These are phyloP conservation scores for Trichophyton rubrum DNA, from an alignment of 2,329 filamentous ascomycete species.

Conservation along the genomic window DNA sequence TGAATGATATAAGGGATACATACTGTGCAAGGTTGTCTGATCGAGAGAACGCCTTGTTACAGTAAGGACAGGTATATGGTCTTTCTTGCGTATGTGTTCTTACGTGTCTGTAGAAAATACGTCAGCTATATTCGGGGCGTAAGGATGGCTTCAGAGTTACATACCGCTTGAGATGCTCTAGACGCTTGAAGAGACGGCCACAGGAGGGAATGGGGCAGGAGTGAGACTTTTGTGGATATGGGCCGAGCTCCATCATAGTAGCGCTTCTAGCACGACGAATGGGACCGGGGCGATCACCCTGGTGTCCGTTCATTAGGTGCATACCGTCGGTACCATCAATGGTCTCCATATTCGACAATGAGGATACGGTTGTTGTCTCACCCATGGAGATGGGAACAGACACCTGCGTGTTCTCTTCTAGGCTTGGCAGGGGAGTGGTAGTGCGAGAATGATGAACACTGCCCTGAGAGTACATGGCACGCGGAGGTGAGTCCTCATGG, in stretches of 20 bases:
- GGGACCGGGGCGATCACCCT: constrained; percentile 47
- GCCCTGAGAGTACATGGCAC: constrained; percentile 22
- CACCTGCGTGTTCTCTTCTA: constrained; percentile 68
- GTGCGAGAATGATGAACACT: constrained; percentile 69
- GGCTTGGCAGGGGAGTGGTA: constrained; percentile 73
- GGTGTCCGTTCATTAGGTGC: constrained; percentile 34
- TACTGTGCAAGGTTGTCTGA: constrained; percentile 99
- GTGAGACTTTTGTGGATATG: constrained; percentile 95
- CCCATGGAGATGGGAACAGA: constrained; percentile 52
- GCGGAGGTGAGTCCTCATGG: constrained; percentile 63
- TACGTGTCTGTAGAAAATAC: constrained; percentile 59
- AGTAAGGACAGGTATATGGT: constrained; percentile 93
- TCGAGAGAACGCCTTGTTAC: constrained; percentile 96
- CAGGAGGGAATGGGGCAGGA: constrained; percentile 98
- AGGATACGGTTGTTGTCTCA: constrained; percentile 43
- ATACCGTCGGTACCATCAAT: constrained; percentile 37
- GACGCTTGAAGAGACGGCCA: constrained; percentile 91
- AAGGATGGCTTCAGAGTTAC: constrained; percentile 29
- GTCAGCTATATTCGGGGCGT: constrained; percentile 21
- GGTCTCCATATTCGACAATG: constrained; percentile 51
- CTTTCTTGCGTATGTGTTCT: constrained; percentile 98
- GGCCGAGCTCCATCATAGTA: constrained; percentile 90
- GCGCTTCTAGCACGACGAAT: constrained; percentile 85
- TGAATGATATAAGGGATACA: constrained; percentile 21
- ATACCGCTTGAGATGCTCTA: constrained; percentile 98